Base-by-base conservation (phyloP, 345 rosid species). In the Camelina neglecta region DNA sequence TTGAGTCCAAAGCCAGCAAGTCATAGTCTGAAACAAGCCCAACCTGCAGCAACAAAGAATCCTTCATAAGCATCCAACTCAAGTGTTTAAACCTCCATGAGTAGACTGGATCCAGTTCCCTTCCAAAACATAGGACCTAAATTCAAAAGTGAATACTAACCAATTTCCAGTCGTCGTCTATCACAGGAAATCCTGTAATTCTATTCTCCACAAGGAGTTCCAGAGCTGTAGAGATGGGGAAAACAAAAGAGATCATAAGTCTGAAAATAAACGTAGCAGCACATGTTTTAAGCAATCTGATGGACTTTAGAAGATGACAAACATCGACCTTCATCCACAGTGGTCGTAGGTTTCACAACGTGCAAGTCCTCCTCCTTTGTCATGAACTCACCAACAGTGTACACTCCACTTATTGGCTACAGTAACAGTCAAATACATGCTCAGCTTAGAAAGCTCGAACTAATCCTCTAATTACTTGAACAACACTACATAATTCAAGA, bases 21-120 rank as follows among this genome's bases (percentile, higher is more conserved):
- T 94, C 98, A 80, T 94, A 92, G 82, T 92, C 97, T 31, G 98
- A 94, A 80, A 90, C 95, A 74, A 94, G 89, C 77, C 98, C 98
- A 79, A 92, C 97, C 97, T 94, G 85, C 83, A 84, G 66, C 67
- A 72, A 69, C 60, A 75, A 64, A 74, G 50, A 66, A 23, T 71
- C 57, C 69, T 23, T 65, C 67, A 58, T 49, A 44, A 76, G 31
- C 23, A 72, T 62, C 29, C 31, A 23, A 49, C 16, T 23, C 60
- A 62, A 64, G 33, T 23, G 29, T 26, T 26, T 26, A 33, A 58
- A 59, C 33, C 33, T 38, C 41, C 63, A 53, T 12, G 11, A 64
- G 20, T 38, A 23, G 42, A n/a, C 11, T 49, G 33, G 45, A 29
- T 44, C 35, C 48, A 58, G 21, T 24, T 15, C 24, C 58, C 5